Evolutionary conservation across 83 land plant species (phyloP).

Genomic region (Isoetes engelmannii): DNA sequence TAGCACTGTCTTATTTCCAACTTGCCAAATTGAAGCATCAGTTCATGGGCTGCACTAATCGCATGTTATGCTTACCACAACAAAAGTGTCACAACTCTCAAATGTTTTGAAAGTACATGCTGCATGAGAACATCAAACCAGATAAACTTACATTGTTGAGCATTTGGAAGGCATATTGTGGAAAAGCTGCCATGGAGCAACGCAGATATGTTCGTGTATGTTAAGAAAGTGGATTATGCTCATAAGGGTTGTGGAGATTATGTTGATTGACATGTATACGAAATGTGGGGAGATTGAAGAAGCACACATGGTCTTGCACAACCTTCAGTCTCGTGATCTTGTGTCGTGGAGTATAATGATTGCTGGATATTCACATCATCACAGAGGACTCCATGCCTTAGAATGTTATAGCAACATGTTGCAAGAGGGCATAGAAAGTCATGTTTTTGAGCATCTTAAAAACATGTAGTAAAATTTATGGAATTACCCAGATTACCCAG

Average conservation of each 20-base stretch:
- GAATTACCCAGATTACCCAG: too few species aligned
- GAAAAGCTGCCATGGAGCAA: background rate
- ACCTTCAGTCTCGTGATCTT: conserved; percentile 21
- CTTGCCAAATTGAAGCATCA: background rate
- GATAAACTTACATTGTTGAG: background rate
- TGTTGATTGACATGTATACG: conserved; percentile 14
- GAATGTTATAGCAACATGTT: background rate
- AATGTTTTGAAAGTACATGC: background rate
- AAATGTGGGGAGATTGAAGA: conserved; percentile 11
- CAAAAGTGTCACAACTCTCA: too few species aligned
- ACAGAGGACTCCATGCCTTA: too few species aligned
- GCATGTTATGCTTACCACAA: too few species aligned
- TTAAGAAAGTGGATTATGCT: conserved; percentile 7
- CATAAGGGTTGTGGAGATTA: conserved; percentile 12
- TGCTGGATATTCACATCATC: too few species aligned
- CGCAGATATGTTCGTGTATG: conserved; percentile 13
- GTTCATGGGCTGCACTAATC: conserved; percentile 6
- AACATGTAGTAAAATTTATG: too few species aligned
- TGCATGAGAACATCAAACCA: background rate
- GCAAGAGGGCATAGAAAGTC: conserved; percentile 10
- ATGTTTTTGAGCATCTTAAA: conserved; percentile 17
- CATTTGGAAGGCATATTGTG: background rate
- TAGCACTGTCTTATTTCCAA: too few species aligned
- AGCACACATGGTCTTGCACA: conserved; percentile 14
- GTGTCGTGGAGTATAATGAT: conserved; percentile 16